Percentiles rank a stretch among this genome's conserved stretches.
These are phyloP conservation scores for Pachyrhizus erosus DNA, from an alignment of 306 rosid species.

Conservation along the genomic window DNA sequence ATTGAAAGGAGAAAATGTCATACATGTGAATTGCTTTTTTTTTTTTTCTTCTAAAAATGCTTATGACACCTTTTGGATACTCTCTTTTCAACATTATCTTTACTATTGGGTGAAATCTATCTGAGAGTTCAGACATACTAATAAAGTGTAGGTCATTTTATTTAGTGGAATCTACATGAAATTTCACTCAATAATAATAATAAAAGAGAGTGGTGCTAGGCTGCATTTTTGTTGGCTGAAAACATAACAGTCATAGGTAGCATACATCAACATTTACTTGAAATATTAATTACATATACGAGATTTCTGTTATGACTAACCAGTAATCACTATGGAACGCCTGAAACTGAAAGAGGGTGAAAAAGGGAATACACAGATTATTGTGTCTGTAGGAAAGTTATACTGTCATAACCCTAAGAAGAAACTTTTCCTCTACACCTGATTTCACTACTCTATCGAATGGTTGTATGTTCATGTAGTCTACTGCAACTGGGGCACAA, in stretches of 20 bases:
- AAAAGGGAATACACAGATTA: not conserved
- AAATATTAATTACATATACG: not conserved
- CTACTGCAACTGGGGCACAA: not conserved
- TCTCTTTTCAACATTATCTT: not conserved
- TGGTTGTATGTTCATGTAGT: not conserved
- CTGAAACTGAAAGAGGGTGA: not conserved
- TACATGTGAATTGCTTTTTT: conserved; percentile 42
- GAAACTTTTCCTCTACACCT: not conserved
- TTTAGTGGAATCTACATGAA: not conserved
- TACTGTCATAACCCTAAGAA: not conserved
- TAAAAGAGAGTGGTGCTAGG: not conserved
- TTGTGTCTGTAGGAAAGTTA: not conserved
- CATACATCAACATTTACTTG: conserved; percentile 2
- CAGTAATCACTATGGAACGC: not conserved
- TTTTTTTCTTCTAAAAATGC: not conserved
- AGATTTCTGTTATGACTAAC: not conserved
- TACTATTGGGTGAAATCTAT: not conserved
- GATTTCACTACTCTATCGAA: not conserved
- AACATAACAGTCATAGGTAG: not conserved
- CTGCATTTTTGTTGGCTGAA: not conserved
- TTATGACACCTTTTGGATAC: not conserved
- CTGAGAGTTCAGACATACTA: not conserved
- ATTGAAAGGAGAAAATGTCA: conserved; percentile 40
- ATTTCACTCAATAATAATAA: not conserved
- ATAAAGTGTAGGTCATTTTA: not conserved